Conservation (phyloP, 495 filamentous ascomycete genomes). For the Apiosordaria backusii region DNA sequence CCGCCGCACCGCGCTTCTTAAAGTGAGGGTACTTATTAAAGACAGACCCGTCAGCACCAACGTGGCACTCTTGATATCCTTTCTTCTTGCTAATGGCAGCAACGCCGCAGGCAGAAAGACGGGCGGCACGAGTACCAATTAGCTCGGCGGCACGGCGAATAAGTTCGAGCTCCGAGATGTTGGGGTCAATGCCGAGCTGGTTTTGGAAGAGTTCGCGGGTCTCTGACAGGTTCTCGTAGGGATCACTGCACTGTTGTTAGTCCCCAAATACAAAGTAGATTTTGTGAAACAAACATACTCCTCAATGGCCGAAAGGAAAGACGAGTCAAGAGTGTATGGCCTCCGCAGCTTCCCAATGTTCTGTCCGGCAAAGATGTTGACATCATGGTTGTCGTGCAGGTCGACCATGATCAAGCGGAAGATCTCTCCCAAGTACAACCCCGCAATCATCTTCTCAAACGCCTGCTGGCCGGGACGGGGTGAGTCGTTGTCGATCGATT, state of each 20-base stretch:
- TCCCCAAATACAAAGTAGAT: background rate
- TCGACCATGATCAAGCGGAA: slow-evolving; percentile 88
- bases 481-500: slow-evolving; percentile 86
- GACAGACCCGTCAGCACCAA: slow-evolving; percentile 91
- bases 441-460: slow-evolving; percentile 98
- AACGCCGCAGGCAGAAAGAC: slow-evolving; percentile 88
- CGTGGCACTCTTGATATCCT: slow-evolving; percentile 79
- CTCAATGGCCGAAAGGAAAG: slow-evolving; percentile 94
- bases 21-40: slow-evolving; percentile 99
- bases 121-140: slow-evolving; percentile 90
- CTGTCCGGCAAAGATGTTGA: slow-evolving; percentile 78
- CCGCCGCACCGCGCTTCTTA: slow-evolving; percentile 82
- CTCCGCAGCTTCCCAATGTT: slow-evolving; percentile 74
- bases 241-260: slow-evolving; percentile 56
- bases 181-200: slow-evolving; percentile 65
- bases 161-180: slow-evolving; percentile 75
- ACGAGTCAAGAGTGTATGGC: slow-evolving; percentile 83
- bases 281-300: slow-evolving; percentile 47
- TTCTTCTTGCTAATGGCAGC: slow-evolving; percentile 97
- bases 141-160: slow-evolving; percentile 83
- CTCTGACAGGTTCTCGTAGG: slow-evolving; percentile 88
- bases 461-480: slow-evolving; percentile 93
- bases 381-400: slow-evolving; percentile 70
- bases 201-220: slow-evolving; percentile 74
- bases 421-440: slow-evolving; percentile 91